Evolutionary conservation across 805 yeast species (phyloP).

Genomic region (Saturnispora kantuleensis): DNA sequence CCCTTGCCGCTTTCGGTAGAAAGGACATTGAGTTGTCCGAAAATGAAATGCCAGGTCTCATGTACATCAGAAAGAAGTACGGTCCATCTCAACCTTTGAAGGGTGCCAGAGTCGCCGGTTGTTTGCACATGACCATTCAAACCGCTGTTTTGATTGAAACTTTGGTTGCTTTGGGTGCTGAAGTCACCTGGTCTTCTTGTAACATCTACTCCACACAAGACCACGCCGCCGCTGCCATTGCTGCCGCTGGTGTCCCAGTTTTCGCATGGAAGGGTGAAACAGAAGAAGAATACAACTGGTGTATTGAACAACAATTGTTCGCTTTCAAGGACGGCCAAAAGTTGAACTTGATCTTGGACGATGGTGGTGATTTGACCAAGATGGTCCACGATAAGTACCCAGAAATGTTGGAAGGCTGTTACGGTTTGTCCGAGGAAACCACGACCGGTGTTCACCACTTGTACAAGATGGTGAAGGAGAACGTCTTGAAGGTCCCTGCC

Average conservation of each 20-base stretch:
- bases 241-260: constrained; percentile 98
- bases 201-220: constrained; percentile 99
- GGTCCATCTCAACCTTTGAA: constrained; percentile 88
- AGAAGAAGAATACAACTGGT: constrained; percentile 98
- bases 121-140: constrained; percentile 99
- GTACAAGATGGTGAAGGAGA: constrained; percentile 89
- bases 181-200: constrained; percentile 99
- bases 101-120: constrained; percentile 98
- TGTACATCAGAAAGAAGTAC: constrained; percentile 92
- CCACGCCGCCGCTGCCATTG: constrained; percentile 99
- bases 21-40: constrained; percentile 98
- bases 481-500: constrained; percentile 92
- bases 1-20: constrained; percentile 99
- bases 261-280: constrained; percentile 99
- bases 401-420: constrained; percentile 91
- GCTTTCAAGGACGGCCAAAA: constrained; percentile 94
- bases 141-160: constrained; percentile 99
- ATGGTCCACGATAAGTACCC: constrained; percentile 97
- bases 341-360: constrained; percentile 95
- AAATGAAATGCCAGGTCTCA: constrained; percentile 99
- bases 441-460: constrained; percentile 99
- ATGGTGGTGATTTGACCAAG: constrained; percentile 98
- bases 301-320: constrained; percentile 97
- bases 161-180: constrained; percentile 94
- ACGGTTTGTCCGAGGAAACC: constrained; percentile 97